Percentiles rank a stretch among this genome's conserved stretches.
Evolutionary conservation across 2,329 filamentous ascomycete genomes (phyloP).

Genomic region (Claviceps purpurea): DNA sequence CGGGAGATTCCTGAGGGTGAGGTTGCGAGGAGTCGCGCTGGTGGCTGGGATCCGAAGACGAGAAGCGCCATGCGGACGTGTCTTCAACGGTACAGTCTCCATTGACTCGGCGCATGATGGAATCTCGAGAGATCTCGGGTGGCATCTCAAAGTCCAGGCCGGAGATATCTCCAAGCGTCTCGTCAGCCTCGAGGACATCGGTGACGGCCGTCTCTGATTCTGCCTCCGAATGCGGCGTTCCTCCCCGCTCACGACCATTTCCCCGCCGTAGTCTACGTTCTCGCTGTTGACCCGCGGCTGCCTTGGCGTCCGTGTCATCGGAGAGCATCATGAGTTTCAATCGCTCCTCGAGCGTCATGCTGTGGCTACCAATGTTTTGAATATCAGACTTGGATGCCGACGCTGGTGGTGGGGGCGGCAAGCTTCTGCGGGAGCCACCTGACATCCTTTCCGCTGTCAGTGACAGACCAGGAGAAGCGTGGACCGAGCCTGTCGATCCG

Average conservation of each 20-base stretch:
- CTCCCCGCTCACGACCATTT: slow-evolving; percentile 35
- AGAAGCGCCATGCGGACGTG: slow-evolving; percentile 51
- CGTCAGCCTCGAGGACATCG: slow-evolving; percentile 40
- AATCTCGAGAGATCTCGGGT: slow-evolving; percentile 79
- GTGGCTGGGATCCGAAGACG: slow-evolving; percentile 45
- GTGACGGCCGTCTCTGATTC: slow-evolving; percentile 17
- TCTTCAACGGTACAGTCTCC: slow-evolving; percentile 42
- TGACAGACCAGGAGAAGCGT: slow-evolving; percentile 50
- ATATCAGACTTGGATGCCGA: slow-evolving; percentile 61
- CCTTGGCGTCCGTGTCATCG: slow-evolving; percentile 43
- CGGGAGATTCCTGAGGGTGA: not conserved
- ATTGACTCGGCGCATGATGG: slow-evolving; percentile 80
- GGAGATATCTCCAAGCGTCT: slow-evolving; percentile 46
- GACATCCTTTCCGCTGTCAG: slow-evolving; percentile 61
- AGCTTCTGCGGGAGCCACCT: slow-evolving; percentile 48
- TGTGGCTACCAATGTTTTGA: slow-evolving; percentile 57
- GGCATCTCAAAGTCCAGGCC: slow-evolving; percentile 53
- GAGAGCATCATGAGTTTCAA: slow-evolving; percentile 82
- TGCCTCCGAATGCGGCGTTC: slow-evolving; percentile 28
- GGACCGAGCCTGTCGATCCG: slow-evolving; percentile 30
- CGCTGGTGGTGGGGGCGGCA: slow-evolving; percentile 63
- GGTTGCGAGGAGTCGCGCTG: slow-evolving; percentile 36
- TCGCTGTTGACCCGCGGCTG: slow-evolving; percentile 50
- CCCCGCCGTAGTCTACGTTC: slow-evolving; percentile 57
- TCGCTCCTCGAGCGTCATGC: slow-evolving; percentile 76